A percentile compares a stretch with the other conserved stretches of the same genome.
These are phyloP conservation scores for Nematodospora valgi DNA, from an alignment of 805 yeast species.

Conservation along the genomic window DNA sequence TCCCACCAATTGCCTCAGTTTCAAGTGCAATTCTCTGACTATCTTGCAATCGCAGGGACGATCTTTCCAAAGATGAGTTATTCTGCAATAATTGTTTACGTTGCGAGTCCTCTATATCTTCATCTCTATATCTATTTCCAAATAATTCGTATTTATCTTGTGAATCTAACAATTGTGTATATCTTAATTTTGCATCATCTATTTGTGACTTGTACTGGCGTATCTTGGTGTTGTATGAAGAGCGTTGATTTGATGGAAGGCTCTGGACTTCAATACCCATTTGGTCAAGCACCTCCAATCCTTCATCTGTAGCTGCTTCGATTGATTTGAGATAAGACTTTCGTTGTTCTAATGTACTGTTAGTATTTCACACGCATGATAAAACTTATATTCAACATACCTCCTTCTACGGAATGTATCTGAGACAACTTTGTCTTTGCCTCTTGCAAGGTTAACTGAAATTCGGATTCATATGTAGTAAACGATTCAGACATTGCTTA, in stretches of 20 bases:
- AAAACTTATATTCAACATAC: slow-evolving; percentile 15
- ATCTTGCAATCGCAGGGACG: slow-evolving; percentile 79
- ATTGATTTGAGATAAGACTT: slow-evolving; percentile 54
- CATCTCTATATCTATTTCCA: slow-evolving; percentile 49
- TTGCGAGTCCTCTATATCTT: slow-evolving; percentile 55
- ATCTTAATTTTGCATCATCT: slow-evolving; percentile 52
- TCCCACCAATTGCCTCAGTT: slow-evolving; percentile 88
- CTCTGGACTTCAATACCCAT: slow-evolving; percentile 84
- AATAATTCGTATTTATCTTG: slow-evolving; percentile 72
- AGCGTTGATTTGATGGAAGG: slow-evolving; percentile 70
- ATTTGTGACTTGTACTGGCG: slow-evolving; percentile 65
- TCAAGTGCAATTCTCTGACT: slow-evolving; percentile 89
- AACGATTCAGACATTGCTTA: slow-evolving; percentile 49
- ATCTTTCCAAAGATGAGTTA: slow-evolving; percentile 75
- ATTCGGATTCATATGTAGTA: slow-evolving; percentile 65
- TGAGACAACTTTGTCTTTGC: slow-evolving; percentile 62
- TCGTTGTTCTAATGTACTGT: slow-evolving; percentile 42
- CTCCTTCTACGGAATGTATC: slow-evolving; percentile 45
- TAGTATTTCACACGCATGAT: slow-evolving; percentile 13
- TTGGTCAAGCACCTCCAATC: slow-evolving; percentile 77
- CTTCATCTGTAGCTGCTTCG: slow-evolving; percentile 74
- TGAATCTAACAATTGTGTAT: slow-evolving; percentile 59
- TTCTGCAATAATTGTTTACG: slow-evolving; percentile 77
- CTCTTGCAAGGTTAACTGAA: slow-evolving; percentile 65
- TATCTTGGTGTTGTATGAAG: slow-evolving; percentile 68